These are phyloP conservation scores for Aspergillus versicolor DNA, from an alignment of 2,329 filamentous ascomycete genomes.

Conservation along the genomic window DNA sequence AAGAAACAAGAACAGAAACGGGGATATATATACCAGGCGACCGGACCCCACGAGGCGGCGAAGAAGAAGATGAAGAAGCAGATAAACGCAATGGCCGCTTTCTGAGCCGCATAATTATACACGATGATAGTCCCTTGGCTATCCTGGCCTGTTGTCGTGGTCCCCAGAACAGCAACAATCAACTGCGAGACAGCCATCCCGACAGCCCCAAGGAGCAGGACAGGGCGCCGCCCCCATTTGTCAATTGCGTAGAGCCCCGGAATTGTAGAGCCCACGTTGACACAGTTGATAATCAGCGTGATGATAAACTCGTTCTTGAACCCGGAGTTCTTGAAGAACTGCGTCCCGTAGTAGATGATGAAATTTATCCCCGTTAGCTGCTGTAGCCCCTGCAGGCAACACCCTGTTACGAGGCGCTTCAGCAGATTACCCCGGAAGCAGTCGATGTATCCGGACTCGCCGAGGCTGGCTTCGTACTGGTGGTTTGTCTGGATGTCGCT, in stretches of 20 bases:
- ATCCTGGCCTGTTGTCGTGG: conserved; percentile 20
- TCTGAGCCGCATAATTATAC: conserved; percentile 24
- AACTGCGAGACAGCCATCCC: conserved; percentile 49
- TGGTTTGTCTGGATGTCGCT: conserved; percentile 73
- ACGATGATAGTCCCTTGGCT: no score
- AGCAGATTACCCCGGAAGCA: conserved; percentile 35
- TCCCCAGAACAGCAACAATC: conserved; percentile 51
- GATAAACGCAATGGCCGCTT: conserved; percentile 46
- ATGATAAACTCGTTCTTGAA: conserved; percentile 47
- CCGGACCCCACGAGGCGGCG: conserved; percentile 44
- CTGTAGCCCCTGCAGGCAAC: conserved; percentile 40
- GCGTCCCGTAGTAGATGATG: conserved; percentile 43
- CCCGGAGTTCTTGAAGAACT: conserved; percentile 41
- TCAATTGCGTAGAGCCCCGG: conserved; percentile 51
- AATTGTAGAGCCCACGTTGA: conserved; percentile 51
- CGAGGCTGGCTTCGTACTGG: conserved; percentile 67
- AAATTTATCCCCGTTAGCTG: conserved; percentile 46
- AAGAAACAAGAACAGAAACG: no score
- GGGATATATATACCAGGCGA: conserved; percentile 22
- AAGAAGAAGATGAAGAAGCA: conserved; percentile 52
- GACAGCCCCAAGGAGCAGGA: conserved; percentile 48
- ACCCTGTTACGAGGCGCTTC: conserved; percentile 41
- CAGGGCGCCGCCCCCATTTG: conserved; percentile 49
- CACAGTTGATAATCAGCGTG: conserved; percentile 48
- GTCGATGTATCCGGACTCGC: conserved; percentile 37